A percentile compares a stretch with the other conserved stretches of the same genome.
Evolutionary conservation across 2,329 filamentous ascomycete genomes (phyloP).

Genomic region (Exophiala bonariae): DNA sequence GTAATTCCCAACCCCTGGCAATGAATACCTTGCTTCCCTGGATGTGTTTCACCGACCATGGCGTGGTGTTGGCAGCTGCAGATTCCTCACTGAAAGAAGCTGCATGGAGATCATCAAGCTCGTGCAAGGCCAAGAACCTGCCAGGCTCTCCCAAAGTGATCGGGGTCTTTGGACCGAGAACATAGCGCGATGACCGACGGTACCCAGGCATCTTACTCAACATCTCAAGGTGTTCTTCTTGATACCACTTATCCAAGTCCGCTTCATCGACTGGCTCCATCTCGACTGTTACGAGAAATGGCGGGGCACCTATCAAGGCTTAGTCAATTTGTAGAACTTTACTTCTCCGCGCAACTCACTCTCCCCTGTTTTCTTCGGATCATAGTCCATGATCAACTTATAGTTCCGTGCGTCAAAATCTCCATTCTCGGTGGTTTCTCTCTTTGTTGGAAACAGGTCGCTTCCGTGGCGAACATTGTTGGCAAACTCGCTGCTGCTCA

Average conservation of each 20-base stretch:
- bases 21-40: slow-evolving; percentile 17
- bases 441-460: slow-evolving; percentile 58
- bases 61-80: slow-evolving; percentile 17
- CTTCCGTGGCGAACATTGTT: slow-evolving; percentile 48
- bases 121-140: slow-evolving; percentile 68
- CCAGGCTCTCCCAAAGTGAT: slow-evolving; percentile 30
- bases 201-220: slow-evolving; percentile 75
- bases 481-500: slow-evolving; percentile 69
- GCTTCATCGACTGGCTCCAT: slow-evolving; percentile 58
- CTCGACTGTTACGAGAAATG: slow-evolving; percentile 61
- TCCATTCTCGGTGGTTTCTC: slow-evolving; percentile 62
- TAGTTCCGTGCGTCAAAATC: slow-evolving; percentile 71
- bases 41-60: slow-evolving; percentile 17
- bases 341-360: too few relatives aligned
- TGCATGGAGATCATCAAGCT: slow-evolving; percentile 64
- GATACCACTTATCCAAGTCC: slow-evolving; percentile 68
- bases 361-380: slow-evolving; percentile 56
- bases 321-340: not conserved
- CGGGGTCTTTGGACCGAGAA: slow-evolving; percentile 57
- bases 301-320: slow-evolving; percentile 51
- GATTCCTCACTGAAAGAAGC: slow-evolving; percentile 47
- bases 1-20: slow-evolving; percentile 15
- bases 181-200: slow-evolving; percentile 70
- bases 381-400: slow-evolving; percentile 60
- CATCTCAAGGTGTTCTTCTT: slow-evolving; percentile 72